A percentile compares a stretch with the other conserved stretches of the same genome.
phyloP scores from a whole-genome alignment of 768 basidiomycete genomes.

The Boletellus sp. region DNA sequence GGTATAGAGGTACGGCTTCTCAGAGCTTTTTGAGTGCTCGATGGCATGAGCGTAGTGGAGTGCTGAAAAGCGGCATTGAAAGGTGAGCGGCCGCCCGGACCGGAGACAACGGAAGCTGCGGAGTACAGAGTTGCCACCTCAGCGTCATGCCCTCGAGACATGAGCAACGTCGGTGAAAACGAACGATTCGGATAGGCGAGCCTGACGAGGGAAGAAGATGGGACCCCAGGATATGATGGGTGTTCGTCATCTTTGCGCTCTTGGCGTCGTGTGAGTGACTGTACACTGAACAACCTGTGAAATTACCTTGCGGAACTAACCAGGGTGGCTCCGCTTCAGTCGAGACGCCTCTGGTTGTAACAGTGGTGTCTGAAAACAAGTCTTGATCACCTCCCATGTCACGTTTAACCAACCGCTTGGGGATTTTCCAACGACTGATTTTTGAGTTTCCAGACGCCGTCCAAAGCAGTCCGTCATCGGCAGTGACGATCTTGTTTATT shows the following conservation, averaged over 20 bases:
- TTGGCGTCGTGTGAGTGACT: slow-evolving; percentile 14
- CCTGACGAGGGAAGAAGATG: slow-evolving; percentile 65
- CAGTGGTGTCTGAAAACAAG: slow-evolving; percentile 9
- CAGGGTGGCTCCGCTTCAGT: slow-evolving; percentile 16
- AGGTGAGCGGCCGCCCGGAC: slow-evolving; percentile 45
- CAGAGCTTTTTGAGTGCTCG: slow-evolving; percentile 22
- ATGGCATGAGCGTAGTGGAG: slow-evolving; percentile 24
- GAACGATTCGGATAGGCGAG: slow-evolving; percentile 66
- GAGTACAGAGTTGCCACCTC: slow-evolving; percentile 86
- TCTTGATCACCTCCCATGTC: slow-evolving; percentile 14
- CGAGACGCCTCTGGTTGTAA: slow-evolving; percentile 9
- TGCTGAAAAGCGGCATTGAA: slow-evolving; percentile 35
- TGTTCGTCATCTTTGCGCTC: slow-evolving; percentile 18
- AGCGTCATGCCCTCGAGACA: slow-evolving; percentile 51
- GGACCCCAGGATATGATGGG: slow-evolving; percentile 54
- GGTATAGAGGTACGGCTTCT: slow-evolving; percentile 18
- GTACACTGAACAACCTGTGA: background rate
- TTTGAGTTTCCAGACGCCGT: slow-evolving; percentile 82
- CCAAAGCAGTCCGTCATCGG: slow-evolving; percentile 87
- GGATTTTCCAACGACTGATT: slow-evolving; percentile 79
- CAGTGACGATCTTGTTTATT: slow-evolving; percentile 76
- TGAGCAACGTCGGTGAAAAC: slow-evolving; percentile 39
- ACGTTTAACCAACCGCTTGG: slow-evolving; percentile 34
- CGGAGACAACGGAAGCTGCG: slow-evolving; percentile 75
- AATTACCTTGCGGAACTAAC: slow-evolving; percentile 22